Evolutionary conservation across 225 moss, liverwort and hornwort species (phyloP).

Genomic region (Marchantia paleacea): DNA sequence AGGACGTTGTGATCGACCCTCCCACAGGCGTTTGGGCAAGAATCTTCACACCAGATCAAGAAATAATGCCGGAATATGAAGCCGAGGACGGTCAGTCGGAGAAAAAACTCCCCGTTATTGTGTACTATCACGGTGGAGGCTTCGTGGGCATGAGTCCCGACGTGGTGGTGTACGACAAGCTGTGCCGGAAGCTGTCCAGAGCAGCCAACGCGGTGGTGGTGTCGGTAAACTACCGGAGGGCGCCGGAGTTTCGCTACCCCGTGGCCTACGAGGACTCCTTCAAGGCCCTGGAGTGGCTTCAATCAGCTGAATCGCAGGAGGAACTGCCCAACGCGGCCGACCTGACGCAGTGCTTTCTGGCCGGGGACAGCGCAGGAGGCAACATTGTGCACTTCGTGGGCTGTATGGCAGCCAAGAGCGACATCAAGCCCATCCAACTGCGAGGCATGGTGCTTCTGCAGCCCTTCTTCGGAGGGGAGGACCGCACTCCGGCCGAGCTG

Average conservation of each 20-base stretch:
- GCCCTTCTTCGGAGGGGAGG: conserved; percentile 48
- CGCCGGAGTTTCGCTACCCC: conserved; percentile 68
- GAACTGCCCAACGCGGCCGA: conserved; percentile 36
- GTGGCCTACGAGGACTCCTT: conserved; percentile 70
- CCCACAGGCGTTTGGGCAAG: conserved; percentile 62
- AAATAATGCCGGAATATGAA: background rate
- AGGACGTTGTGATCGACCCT: conserved; percentile 61
- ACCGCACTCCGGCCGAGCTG: conserved; percentile 32
- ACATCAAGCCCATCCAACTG: conserved; percentile 39
- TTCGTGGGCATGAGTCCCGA: conserved; percentile 59
- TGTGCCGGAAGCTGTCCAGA: conserved; percentile 57
- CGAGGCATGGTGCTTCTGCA: conserved; percentile 41
- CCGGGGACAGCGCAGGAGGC: conserved; percentile 50
- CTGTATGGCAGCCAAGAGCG: conserved; percentile 31
- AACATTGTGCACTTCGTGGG: conserved; percentile 51
- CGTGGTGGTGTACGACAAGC: conserved; percentile 33
- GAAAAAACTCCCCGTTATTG: conserved; percentile 55
- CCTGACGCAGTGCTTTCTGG: conserved; percentile 37
- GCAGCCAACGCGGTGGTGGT: conserved; percentile 51
- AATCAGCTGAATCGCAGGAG: conserved; percentile 29
- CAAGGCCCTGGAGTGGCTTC: conserved; percentile 60
- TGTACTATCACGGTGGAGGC: conserved; percentile 90
- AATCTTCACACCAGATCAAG: conserved; percentile 50
- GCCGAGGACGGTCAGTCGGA: conserved; percentile 17
- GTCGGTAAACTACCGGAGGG: conserved; percentile 67